Conservation (phyloP, 768 basidiomycete genomes). For the Boletellus ananas region DNA sequence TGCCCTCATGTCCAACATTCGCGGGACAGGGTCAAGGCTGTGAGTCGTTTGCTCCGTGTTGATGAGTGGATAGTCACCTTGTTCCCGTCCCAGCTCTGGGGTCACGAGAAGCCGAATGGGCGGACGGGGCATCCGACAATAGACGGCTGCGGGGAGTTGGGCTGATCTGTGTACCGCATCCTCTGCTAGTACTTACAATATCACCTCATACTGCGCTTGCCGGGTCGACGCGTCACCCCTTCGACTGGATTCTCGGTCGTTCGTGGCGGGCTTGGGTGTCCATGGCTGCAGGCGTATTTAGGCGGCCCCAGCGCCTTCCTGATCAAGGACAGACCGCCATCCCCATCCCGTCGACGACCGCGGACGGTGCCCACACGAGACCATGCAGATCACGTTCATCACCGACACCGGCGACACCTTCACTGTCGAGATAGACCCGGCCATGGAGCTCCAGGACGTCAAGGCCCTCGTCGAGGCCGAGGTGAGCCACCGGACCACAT, state of each 20-base stretch:
- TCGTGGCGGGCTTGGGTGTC: conserved; percentile 20
- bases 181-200: conserved; percentile 1
- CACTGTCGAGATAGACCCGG: conserved; percentile 78
- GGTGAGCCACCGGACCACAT: conserved; percentile 46
- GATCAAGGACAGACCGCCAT: conserved; percentile 26
- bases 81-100: conserved; percentile 28
- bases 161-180: background rate
- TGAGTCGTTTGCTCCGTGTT: conserved; percentile 37
- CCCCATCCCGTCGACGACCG: too few relatives aligned
- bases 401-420: conserved; percentile 64
- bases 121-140: conserved; percentile 28
- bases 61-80: background rate
- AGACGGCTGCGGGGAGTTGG: conserved; percentile 2
- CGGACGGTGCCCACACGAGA: conserved; percentile 3
- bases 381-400: conserved; percentile 71
- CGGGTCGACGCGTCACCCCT: conserved; percentile 16
- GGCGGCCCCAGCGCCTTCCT: conserved; percentile 15
- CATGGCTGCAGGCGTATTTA: conserved; percentile 12
- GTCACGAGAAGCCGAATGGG: conserved; percentile 32
- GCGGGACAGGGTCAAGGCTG: conserved; percentile 63
- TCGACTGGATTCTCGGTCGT: conserved; percentile 22
- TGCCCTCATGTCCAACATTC: conserved; percentile 72
- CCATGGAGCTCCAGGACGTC: conserved; percentile 89
- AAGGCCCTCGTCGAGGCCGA: conserved; percentile 94
- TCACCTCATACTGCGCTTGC: conserved; percentile 2